A percentile compares a stretch with the other conserved stretches of the same genome.
phyloP scores from a whole-genome alignment of 2,329 filamentous ascomycete species.

The Diaporthe amygdali region DNA sequence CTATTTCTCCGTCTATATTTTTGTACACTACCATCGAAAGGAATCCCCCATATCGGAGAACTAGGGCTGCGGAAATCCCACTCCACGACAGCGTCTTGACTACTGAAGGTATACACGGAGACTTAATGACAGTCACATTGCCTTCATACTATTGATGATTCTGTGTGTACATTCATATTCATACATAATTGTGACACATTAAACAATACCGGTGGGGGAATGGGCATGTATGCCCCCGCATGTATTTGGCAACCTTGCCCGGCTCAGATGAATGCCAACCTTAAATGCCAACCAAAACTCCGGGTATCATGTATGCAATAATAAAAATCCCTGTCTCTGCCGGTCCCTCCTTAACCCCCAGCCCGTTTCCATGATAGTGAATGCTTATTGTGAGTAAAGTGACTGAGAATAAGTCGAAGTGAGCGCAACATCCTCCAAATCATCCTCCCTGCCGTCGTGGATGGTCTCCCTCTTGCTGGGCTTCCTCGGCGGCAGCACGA shows the following conservation, averaged over 20 bases:
- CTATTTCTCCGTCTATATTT: not conserved
- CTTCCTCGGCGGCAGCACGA: conserved; percentile 22
- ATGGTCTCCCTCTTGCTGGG: conserved; percentile 21
- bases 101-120: not conserved
- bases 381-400: conserved; percentile 21
- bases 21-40: conserved; percentile 7
- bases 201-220: not conserved
- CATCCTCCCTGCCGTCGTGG: not conserved
- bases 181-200: not conserved
- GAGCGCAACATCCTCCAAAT: conserved; percentile 15
- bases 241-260: not conserved
- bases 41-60: conserved; percentile 8
- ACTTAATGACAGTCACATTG: not conserved
- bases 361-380: not conserved
- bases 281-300: conserved; percentile 1
- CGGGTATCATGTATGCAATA: conserved; percentile 18
- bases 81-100: not conserved
- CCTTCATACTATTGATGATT: not conserved
- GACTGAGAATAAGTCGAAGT: conserved; percentile 23
- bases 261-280: not conserved
- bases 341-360: not conserved
- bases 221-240: not conserved
- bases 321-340: not conserved
- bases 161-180: not conserved
- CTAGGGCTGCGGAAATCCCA: not conserved